phyloP scores from a whole-genome alignment of 1,139 yeast species.

The Zygosaccharomyces sapae region DNA sequence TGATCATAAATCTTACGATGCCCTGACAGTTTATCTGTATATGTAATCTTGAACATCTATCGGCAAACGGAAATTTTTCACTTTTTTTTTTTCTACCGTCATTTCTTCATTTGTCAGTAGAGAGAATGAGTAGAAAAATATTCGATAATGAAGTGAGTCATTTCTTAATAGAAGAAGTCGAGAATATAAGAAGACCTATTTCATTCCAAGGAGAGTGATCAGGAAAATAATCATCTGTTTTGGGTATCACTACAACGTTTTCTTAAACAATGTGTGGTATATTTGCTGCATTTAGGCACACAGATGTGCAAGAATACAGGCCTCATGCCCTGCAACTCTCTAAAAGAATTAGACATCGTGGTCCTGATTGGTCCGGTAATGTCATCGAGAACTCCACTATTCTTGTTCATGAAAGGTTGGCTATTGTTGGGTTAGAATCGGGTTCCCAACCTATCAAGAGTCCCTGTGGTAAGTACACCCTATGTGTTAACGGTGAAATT shows the following conservation, averaged over 20 bases:
- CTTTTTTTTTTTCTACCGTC: background rate
- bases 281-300: slow-evolving; percentile 84
- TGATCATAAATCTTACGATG: background rate
- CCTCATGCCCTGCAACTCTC: slow-evolving; percentile 83
- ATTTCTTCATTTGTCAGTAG: background rate
- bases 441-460: slow-evolving; percentile 97
- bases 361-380: slow-evolving; percentile 99
- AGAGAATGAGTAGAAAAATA: too few species aligned
- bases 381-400: slow-evolving; percentile 70
- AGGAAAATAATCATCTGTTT: too few species aligned
- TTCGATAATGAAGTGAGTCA: background rate
- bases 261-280: slow-evolving; percentile 81
- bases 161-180: background rate
- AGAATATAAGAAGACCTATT: background rate
- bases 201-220: too few species aligned
- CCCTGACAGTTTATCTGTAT: background rate
- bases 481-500: slow-evolving; percentile 96
- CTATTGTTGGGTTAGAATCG: slow-evolving; percentile 90
- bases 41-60: background rate
- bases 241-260: too few species aligned
- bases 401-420: slow-evolving; percentile 89
- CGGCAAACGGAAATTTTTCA: background rate
- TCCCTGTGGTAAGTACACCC: slow-evolving; percentile 63
- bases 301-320: slow-evolving; percentile 75
- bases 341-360: slow-evolving; percentile 93